Base-by-base conservation (phyloP, 768 basidiomycete species). In the Xerocomellus intermedius region DNA sequence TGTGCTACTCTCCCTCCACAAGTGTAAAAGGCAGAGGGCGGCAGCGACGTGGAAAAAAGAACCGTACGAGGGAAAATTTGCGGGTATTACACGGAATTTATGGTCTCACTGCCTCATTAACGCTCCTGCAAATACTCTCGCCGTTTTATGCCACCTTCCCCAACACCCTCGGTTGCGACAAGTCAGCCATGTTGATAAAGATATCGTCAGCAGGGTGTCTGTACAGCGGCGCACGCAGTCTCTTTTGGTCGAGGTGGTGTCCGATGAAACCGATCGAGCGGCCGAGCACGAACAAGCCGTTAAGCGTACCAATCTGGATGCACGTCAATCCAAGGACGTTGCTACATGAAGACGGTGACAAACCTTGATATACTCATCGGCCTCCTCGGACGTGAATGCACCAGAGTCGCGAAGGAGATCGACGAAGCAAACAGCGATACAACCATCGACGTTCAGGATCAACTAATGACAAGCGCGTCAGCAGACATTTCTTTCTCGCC, bases 191-290 rank as follows among this genome's bases (percentile, higher is more conserved):
- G 74, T 93, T 89, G 81, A 95, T 94, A 74, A 92, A 94, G 77
- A 95, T 94, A 69, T 94, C 93, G 73, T 94, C 94, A 4, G 93
- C 91, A 58, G 94, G 94, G 75, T 91, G 92, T 61, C 94, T 87
- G 84, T 98, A 96, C 50, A 98, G 79, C 42, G 92, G 91, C 36
- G 92, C 92, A 58, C 88, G 85, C 69, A 96, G 84, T 63, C 94
- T 83, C 82, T 94, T 95, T 82, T 98, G 96, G 78, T 98, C 96
- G 46, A 94, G 85, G 70, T 91, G 91, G 77, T 92, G 93, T 38
- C 94, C 94, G 65, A 96, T 94, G 83, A 98, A 97, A 61, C 95
- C 96, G 72, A 97, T 97, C 72, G 90, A 93, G 62, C 96, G 91
- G 44, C 96, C 96, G 51, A 98, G 86, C 43, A 99, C 96, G 76